These are phyloP conservation scores for Sporisorium sorghi DNA, from an alignment of 1,284 basidiomycete species.

Conservation along the genomic window DNA sequence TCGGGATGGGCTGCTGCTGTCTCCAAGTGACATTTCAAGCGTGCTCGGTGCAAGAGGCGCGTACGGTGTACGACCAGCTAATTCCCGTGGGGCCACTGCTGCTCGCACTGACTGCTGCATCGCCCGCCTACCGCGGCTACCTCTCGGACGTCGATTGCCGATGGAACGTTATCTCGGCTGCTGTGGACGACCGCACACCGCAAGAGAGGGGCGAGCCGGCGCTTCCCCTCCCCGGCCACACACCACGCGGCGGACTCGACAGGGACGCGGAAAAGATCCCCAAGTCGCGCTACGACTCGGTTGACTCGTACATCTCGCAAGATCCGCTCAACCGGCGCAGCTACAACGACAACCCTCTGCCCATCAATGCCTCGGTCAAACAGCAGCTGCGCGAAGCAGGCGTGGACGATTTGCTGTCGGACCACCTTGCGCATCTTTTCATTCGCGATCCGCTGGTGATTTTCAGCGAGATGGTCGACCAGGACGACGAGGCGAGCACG, in stretches of 20 bases:
- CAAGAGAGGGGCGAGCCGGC: constrained; percentile 85
- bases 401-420: constrained; percentile 86
- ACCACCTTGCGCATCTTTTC: constrained; percentile 93
- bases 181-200: constrained; percentile 94
- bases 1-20: constrained; percentile 99
- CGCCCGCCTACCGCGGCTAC: constrained; percentile 92
- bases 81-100: constrained; percentile 94
- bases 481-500: constrained; percentile 85
- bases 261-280: constrained; percentile 75
- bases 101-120: constrained; percentile 93
- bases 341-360: constrained; percentile 89
- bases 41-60: constrained; percentile 89
- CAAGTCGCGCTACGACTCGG: constrained; percentile 96
- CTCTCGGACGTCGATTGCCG: constrained; percentile 96
- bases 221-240: constrained; percentile 38
- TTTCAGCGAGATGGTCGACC: constrained; percentile 92
- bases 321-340: constrained; percentile 87
- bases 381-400: constrained; percentile 71
- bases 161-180: constrained; percentile 97
- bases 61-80: constrained; percentile 91
- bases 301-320: constrained; percentile 91
- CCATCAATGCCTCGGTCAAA: constrained; percentile 77
- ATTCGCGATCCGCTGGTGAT: constrained; percentile 97
- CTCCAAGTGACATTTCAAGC: constrained; percentile 98
- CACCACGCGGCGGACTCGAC: constrained; percentile 36